Evolutionary conservation across 768 basidiomycete genomes (phyloP).

Genomic region (Tubosaeta brunneosetosa): DNA sequence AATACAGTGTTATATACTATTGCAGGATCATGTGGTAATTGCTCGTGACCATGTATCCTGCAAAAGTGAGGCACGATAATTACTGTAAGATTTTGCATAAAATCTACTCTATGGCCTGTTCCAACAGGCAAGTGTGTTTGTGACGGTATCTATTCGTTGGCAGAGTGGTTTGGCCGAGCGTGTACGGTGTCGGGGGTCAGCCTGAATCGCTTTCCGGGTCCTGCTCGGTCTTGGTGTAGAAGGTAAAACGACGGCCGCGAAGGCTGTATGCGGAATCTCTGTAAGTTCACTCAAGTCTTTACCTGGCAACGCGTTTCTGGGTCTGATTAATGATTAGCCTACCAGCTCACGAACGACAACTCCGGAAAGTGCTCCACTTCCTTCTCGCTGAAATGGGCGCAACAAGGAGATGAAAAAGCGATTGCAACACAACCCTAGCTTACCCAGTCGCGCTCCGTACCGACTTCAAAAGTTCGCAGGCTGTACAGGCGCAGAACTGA

Average conservation of each 20-base stretch:
- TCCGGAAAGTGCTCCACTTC: constrained; percentile 64
- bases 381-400: constrained; percentile 73
- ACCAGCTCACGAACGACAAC: constrained; percentile 55
- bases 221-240: too few species aligned
- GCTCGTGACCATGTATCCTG: too few species aligned
- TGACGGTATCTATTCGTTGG: too few species aligned
- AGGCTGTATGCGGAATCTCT: constrained; percentile 62
- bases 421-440: constrained; percentile 71
- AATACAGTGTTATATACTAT: too few species aligned
- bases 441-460: constrained; percentile 63
- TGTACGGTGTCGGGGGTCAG: too few species aligned
- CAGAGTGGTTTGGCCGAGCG: too few species aligned
- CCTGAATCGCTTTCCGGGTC: too few species aligned
- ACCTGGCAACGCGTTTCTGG: constrained; percentile 51
- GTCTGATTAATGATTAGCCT: constrained; percentile 76
- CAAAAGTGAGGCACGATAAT: too few species aligned
- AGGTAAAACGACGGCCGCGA: constrained; percentile 70
- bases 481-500: constrained; percentile 54
- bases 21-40: too few species aligned
- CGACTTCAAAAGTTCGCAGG: constrained; percentile 56
- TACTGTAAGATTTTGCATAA: too few species aligned
- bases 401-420: constrained; percentile 72
- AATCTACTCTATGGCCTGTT: too few species aligned
- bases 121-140: too few species aligned
- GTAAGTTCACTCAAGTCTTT: constrained; percentile 49